Evolutionary conservation across 805 yeast species (phyloP).

Genomic region (Lachancea kluyveri): DNA sequence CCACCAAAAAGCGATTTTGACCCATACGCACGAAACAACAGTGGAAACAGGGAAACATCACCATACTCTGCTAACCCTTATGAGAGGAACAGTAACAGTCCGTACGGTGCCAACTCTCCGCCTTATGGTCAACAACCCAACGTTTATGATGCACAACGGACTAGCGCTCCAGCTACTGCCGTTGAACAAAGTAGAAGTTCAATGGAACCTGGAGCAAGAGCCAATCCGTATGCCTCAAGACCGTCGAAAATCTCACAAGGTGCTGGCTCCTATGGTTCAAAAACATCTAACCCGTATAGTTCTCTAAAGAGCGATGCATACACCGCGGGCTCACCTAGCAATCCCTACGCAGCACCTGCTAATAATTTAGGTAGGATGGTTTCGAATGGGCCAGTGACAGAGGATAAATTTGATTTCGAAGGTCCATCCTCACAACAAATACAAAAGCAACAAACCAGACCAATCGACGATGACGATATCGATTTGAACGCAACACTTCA

Average conservation of each 20-base stretch:
- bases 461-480: constrained; percentile 25
- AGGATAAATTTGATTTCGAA: constrained; percentile 23
- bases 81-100: constrained; percentile 6
- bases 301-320: constrained; percentile 5
- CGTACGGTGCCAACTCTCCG: constrained; percentile 7
- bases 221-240: constrained; percentile 1
- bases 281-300: constrained; percentile 9
- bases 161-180: too few relatives aligned
- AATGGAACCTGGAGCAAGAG: too few relatives aligned
- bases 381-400: too few relatives aligned
- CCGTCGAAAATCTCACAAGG: constrained; percentile 6
- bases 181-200: too few relatives aligned
- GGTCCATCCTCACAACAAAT: constrained; percentile 5
- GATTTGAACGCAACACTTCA: constrained; percentile 25
- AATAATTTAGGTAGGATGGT: too few relatives aligned
- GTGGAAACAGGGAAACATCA: neutral
- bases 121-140: constrained; percentile 1
- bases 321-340: constrained; percentile 1
- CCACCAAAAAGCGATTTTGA: constrained; percentile 7
- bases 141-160: too few relatives aligned
- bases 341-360: constrained; percentile 7
- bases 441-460: constrained; percentile 5
- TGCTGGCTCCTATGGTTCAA: neutral
- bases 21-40: constrained; percentile 9
- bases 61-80: constrained; percentile 7